phyloP scores from a whole-genome alignment of 139 green algal species.

The Parachlorella kessleri region DNA sequence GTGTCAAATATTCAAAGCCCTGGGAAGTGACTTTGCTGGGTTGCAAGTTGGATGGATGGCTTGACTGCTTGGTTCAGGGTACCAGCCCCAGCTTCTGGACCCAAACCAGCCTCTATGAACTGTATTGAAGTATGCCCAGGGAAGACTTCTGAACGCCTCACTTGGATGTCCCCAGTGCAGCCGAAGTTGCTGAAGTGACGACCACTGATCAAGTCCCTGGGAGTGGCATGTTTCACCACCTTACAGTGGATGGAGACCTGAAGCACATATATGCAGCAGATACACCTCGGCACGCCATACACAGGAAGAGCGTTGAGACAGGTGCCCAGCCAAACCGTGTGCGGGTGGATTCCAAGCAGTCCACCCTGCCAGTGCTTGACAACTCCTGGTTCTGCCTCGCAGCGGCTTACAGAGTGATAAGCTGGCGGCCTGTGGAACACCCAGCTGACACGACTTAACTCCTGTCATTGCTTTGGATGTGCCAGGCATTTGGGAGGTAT shows the following conservation, averaged over 20 bases:
- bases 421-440: not conserved
- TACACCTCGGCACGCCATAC: not conserved
- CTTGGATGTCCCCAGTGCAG: not conserved
- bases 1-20: too few species aligned
- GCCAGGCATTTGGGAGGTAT: slow-evolving; percentile 5
- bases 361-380: too few species aligned
- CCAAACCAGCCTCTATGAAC: not conserved
- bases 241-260: not conserved
- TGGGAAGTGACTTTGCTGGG: not conserved
- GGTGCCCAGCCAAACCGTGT: not conserved
- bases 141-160: not conserved
- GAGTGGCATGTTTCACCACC: not conserved
- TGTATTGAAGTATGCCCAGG: not conserved
- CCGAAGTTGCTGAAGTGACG: not conserved
- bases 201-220: not conserved
- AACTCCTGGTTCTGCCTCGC: too few species aligned
- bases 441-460: not conserved
- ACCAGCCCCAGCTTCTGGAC: not conserved
- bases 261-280: not conserved
- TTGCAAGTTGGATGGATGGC: not conserved
- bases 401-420: not conserved
- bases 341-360: too few species aligned
- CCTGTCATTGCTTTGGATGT: not conserved
- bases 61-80: not conserved
- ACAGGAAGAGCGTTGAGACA: not conserved